Evolutionary conservation across 2,329 filamentous ascomycete genomes (phyloP).

Genomic region (Ampelomyces quisqualis): DNA sequence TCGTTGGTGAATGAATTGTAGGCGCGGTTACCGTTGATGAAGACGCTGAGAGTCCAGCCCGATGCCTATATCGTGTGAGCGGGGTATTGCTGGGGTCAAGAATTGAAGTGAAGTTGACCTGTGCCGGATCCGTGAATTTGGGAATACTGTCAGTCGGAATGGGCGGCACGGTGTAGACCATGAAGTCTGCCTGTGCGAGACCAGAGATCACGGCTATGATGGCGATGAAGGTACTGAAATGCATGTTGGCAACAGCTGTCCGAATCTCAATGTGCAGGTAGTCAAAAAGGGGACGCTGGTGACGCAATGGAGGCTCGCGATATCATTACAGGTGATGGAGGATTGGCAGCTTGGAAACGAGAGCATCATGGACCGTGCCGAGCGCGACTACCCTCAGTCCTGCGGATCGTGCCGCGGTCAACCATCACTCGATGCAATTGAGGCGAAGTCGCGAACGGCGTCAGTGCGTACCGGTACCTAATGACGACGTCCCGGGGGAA

Average conservation of each 20-base stretch:
- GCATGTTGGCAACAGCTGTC: background rate
- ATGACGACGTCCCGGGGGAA: too few species aligned
- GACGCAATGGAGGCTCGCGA: background rate
- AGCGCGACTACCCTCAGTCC: slow-evolving; percentile 13
- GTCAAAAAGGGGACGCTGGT: background rate
- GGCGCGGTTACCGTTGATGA: slow-evolving; percentile 27
- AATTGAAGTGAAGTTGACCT: slow-evolving; percentile 11
- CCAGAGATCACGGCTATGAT: slow-evolving; percentile 16
- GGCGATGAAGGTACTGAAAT: slow-evolving; percentile 11
- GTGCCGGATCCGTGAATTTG: slow-evolving; percentile 23
- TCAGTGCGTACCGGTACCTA: background rate
- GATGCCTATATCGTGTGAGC: slow-evolving; percentile 20
- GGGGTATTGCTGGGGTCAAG: too few species aligned
- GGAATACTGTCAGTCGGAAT: slow-evolving; percentile 32
- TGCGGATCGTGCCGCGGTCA: slow-evolving; percentile 4
- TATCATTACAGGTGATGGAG: background rate
- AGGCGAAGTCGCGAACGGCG: slow-evolving; percentile 1
- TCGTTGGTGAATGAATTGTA: slow-evolving; percentile 23
- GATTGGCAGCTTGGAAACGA: background rate
- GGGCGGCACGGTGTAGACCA: slow-evolving; percentile 35
- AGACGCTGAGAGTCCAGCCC: slow-evolving; percentile 32
- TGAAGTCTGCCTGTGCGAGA: slow-evolving; percentile 30
- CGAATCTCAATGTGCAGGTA: background rate
- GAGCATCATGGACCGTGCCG: slow-evolving; percentile 5
- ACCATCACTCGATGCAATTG: slow-evolving; percentile 1